Conservation (phyloP, 352 stramenopile species). For the Phytophthora constricta region DNA sequence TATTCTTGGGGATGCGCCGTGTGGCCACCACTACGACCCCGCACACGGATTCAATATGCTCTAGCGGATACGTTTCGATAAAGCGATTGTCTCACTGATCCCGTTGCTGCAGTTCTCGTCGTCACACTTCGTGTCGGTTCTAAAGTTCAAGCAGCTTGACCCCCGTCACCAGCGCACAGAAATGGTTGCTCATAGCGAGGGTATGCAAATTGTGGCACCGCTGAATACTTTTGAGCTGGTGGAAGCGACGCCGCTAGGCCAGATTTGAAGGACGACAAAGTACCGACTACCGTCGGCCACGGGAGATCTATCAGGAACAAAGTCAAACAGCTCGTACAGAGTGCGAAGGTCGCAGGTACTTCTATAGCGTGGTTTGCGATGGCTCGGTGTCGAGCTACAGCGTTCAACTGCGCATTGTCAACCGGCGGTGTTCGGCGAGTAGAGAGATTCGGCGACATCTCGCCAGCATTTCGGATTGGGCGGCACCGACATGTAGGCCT, state of each 20-base stretch:
- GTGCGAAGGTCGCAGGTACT: too few species aligned
- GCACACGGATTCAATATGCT: too few species aligned
- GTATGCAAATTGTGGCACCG: not conserved
- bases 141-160: not conserved
- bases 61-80: not conserved
- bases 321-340: too few species aligned
- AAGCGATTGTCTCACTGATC: conserved; percentile 4
- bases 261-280: not conserved
- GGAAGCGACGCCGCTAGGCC: not conserved
- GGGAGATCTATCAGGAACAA: not conserved
- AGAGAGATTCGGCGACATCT: too few species aligned
- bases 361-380: too few species aligned
- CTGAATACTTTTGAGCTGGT: not conserved
- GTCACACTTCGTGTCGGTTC: not conserved
- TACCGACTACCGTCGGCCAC: not conserved
- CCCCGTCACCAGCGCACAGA: not conserved
- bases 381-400: too few species aligned
- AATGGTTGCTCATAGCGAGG: not conserved
- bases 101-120: not conserved
- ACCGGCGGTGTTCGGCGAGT: too few species aligned
- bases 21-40: not conserved
- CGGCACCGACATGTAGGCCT: too few species aligned
- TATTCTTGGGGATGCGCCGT: not conserved
- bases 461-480: too few species aligned
- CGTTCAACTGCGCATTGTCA: too few species aligned